Conservation (phyloP, 2,329 filamentous ascomycete genomes). For the Colletotrichum sp. region DNA sequence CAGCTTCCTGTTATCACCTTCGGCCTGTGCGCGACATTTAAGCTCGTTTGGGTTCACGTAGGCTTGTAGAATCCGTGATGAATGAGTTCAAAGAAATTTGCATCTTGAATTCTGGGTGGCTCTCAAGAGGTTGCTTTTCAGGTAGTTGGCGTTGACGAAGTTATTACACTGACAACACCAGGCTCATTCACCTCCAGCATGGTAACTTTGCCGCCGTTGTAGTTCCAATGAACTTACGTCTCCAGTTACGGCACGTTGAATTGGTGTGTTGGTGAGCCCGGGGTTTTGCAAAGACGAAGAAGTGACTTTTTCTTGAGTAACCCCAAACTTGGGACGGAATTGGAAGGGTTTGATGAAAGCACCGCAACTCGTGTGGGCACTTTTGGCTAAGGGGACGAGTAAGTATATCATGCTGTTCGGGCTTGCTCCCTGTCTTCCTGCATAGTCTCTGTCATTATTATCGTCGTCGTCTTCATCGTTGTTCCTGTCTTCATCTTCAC, state of each 20-base stretch:
- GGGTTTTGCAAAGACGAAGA: neutral
- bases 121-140: neutral
- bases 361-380: neutral
- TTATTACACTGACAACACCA: neutral
- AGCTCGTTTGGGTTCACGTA: neutral
- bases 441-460: neutral
- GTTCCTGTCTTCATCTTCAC: accelerated
- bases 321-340: neutral
- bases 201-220: neutral
- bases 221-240: neutral
- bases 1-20: neutral
- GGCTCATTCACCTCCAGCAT: neutral
- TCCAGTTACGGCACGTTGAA: neutral
- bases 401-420: accelerated
- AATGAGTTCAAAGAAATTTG: neutral
- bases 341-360: neutral
- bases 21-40: accelerated
- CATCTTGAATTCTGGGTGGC: neutral
- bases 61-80: neutral
- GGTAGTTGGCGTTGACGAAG: neutral
- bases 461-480: neutral
- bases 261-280: accelerated
- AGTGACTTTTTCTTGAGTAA: accelerated
- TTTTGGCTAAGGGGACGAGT: accelerated
- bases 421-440: accelerated